Evolutionary conservation across 1,284 basidiomycete genomes (phyloP), one percentile per base, ranked within the genome.

Genomic region (Leccinum insolens): DNA sequence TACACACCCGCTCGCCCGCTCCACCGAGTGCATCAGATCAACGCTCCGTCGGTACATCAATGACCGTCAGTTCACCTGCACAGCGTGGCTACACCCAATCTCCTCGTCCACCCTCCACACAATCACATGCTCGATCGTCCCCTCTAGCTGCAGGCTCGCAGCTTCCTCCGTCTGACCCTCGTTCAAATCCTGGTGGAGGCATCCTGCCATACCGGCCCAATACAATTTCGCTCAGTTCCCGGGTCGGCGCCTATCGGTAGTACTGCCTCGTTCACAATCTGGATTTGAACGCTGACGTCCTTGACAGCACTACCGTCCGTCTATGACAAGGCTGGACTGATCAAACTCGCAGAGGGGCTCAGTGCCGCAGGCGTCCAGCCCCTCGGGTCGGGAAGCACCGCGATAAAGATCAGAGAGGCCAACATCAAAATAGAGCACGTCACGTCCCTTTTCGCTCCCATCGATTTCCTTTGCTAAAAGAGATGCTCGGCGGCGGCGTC

Each of bases 401-500:
- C 98, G 65, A 98, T 97, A 83, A 94, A 94, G 80, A 97, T 99
- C 79, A 90, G 98, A 77, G 96, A 98, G 69, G 92, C 95, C 58
- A 96, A 95, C 20, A 89, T 99, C 70, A 85, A 90, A 64, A 96
- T 99, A 74, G 90, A 95, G 96, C 95, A 76, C 73, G 92, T 86
- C 15, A 34, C 34, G 34, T 34, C 20, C 67, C 66, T 62, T 52
- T 55, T 55, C 22, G 44, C 61, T 63, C 65, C 22, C 28, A 46
- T 61, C 15, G 39, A 39, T 61, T 37, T 61, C 39, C 58, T 3
- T 22, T 65, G 62, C 66, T 75, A 28, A 78, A 59, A 62, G 98
- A 99, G 81, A 99, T 99, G 95, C 88, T 99, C 15, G 96, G 97
- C 66, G 98, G 98, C 58, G 88, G 98, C 71, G 98, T 99, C 71